Conservation (phyloP, 495 filamentous ascomycete species). For the Talaromyces proteolyticus region DNA sequence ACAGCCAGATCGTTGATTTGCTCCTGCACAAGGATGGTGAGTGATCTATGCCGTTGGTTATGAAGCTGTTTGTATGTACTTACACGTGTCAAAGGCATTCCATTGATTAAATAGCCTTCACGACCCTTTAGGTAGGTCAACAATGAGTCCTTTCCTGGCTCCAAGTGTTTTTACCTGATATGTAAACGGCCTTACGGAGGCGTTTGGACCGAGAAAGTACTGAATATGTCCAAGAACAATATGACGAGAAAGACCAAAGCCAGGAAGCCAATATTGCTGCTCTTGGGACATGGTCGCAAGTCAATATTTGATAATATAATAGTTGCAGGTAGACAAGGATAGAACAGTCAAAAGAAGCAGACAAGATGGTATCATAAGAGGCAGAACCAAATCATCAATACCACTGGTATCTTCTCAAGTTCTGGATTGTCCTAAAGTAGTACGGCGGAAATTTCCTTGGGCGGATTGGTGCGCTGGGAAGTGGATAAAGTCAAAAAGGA, state of each 20-base stretch:
- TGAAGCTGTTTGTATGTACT: too few species aligned
- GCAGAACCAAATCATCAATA: background rate
- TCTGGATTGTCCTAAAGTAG: background rate
- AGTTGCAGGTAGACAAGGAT: background rate
- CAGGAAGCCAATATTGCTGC: conserved; percentile 49
- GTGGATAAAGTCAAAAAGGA: background rate
- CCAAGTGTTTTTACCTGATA: conserved; percentile 34
- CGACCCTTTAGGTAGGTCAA: conserved; percentile 32
- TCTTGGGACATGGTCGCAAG: conserved; percentile 24
- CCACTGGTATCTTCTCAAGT: too few species aligned
- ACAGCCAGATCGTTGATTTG: conserved; percentile 49
- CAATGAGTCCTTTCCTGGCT: conserved; percentile 6
- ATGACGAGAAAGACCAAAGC: conserved; percentile 45
- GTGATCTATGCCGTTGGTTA: too few species aligned
- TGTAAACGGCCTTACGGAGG: conserved; percentile 43
- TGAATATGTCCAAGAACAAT: conserved; percentile 48
- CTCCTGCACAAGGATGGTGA: conserved; percentile 24
- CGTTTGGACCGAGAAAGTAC: conserved; percentile 45
- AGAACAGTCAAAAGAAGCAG: background rate
- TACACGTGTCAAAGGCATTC: conserved; percentile 46
- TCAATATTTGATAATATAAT: too few species aligned
- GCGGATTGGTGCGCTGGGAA: background rate
- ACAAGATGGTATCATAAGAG: background rate
- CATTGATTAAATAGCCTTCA: conserved; percentile 48
- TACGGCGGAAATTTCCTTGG: background rate